A percentile compares a stretch with the other conserved stretches of the same genome.
phyloP scores from a whole-genome alignment of 192 early-diverging fungal species.

The Coemansia sp. region DNA sequence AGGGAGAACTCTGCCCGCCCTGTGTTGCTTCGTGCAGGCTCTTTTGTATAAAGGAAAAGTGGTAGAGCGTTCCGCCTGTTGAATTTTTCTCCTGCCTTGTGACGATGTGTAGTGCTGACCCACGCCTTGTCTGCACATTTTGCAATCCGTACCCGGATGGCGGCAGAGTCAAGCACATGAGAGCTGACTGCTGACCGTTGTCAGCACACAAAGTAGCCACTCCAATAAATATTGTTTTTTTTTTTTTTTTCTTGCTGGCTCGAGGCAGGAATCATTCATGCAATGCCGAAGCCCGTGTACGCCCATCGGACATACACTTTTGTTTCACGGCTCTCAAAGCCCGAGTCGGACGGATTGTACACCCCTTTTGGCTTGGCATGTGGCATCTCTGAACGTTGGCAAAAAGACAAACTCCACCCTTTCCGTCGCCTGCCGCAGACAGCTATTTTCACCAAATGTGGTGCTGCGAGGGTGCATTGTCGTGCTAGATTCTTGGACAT shows the following conservation, averaged over 20 bases:
- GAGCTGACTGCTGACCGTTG: constrained; percentile 3
- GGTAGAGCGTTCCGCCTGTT: neutral
- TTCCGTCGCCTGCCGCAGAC: constrained; percentile 7
- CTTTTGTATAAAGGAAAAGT: neutral
- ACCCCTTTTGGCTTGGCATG: neutral
- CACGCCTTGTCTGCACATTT: constrained; percentile 3
- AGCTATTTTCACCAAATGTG: constrained; percentile 8
- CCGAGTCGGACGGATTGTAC: constrained; percentile 1
- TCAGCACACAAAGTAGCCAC: neutral
- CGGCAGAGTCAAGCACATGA: constrained; percentile 12
- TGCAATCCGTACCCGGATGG: constrained; percentile 10
- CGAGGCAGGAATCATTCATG: neutral
- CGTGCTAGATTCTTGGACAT: neutral
- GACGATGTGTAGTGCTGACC: constrained; percentile 11
- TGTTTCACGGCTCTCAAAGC: neutral
- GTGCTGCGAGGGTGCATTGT: constrained; percentile 7
- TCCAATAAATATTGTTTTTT: too few species aligned
- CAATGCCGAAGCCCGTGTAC: neutral
- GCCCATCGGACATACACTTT: neutral
- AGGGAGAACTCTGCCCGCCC: neutral
- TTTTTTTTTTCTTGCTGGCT: neutral
- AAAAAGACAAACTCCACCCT: neutral
- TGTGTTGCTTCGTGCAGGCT: neutral
- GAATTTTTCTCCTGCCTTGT: neutral
- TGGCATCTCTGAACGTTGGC: neutral